These are phyloP conservation scores for Elaeagnus macrophylla DNA, from an alignment of 306 rosid genomes.

Conservation along the genomic window DNA sequence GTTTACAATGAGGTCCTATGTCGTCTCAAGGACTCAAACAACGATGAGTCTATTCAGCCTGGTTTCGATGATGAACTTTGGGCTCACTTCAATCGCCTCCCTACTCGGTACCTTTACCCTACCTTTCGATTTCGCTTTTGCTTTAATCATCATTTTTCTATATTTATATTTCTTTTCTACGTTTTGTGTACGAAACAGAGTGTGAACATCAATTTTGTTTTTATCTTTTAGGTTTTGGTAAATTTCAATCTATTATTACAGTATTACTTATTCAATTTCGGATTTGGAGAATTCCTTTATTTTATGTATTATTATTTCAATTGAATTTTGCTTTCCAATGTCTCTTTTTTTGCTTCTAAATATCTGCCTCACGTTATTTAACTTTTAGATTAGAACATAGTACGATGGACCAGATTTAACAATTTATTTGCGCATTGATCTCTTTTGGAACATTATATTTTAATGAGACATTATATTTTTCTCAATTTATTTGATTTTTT, in stretches of 20 bases:
- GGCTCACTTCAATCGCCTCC: constrained; percentile 96
- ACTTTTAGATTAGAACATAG: not conserved
- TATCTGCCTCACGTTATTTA: not conserved
- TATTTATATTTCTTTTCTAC: too few species aligned
- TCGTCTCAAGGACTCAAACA: constrained; percentile 62
- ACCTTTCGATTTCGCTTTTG: constrained; percentile 5
- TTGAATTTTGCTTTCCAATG: not conserved
- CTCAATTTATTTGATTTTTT: not conserved
- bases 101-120: constrained; percentile 58
- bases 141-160: not conserved
- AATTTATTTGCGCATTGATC: not conserved
- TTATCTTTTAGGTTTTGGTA: not conserved
- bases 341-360: not conserved
- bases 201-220: not conserved
- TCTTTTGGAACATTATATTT: not conserved
- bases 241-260: constrained; percentile 5
- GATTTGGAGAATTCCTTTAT: not conserved
- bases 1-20: constrained; percentile 92
- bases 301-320: not conserved
- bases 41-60: constrained; percentile 56
- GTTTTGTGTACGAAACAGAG: too few species aligned
- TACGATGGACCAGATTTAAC: constrained; percentile 5
- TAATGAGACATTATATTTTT: not conserved
- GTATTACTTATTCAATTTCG: not conserved
- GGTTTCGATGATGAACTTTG: constrained; percentile 78